Base-by-base conservation (phyloP, 2,329 filamentous ascomycete genomes). In the Fusarium solani-melongenae region DNA sequence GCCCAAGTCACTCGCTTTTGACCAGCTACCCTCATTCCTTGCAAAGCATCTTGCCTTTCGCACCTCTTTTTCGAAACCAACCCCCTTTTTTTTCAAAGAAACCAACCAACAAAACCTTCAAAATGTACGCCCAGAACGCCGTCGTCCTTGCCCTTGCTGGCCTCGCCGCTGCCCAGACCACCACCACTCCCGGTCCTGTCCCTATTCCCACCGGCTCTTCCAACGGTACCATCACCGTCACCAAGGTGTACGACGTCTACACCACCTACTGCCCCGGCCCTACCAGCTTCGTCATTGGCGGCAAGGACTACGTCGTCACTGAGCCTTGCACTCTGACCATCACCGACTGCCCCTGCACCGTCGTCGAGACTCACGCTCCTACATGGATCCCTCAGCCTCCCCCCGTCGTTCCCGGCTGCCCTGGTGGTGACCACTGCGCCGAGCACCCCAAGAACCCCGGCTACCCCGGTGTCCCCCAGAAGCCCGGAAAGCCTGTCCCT, bases 311-410 rank as follows among this genome's bases (percentile, higher is more conserved):
- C 84, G 86, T 87, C 56, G 85, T 90, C 75, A 87, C 86, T 61
- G 83, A 85, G 79, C 85, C 89, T 69, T 82, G 88, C 75, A 87
- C 86, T 64, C 81, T 90, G 72, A 90, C 87, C 76, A 86, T 92
- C 64, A 85, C 83, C 39, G 82, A 88, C 79, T 89, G 87, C 81
- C 86, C 87, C 66, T 89, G 87, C 83, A 88, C 87, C 51, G 68
- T 83, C 60, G 72, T 77, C 63, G 77, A 82, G 80, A 80, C 79
- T 71, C 66, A 75, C 44, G 67, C 51, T 36, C 74, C 67, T 61
- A 71, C 70, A 51, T 69, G 70, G 70, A 71, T 73, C 36, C 70
- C 39, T 61, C 22, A 55, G 22, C 53, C 62, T 49, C 33, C 66
- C 22, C 66, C 65, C 34, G 17, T n/a, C 10, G 24, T n/a, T n/a